Evolutionary conservation across 805 yeast genomes (phyloP), one percentile per base, ranked within the genome.

Genomic region (Sugiyamaella americana): DNA sequence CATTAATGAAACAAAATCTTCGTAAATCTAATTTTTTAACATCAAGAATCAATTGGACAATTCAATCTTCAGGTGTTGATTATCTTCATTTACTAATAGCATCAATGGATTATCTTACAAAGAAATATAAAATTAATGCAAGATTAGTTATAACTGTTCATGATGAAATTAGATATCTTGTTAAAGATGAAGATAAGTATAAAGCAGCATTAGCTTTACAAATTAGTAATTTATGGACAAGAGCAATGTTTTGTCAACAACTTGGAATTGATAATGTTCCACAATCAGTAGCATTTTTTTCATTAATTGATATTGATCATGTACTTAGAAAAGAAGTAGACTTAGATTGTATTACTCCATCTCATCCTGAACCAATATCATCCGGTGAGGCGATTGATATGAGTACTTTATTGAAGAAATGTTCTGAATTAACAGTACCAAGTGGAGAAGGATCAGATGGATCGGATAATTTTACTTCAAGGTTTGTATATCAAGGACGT

Each of bases 41-140:
- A 0, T 87, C 96, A 1, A 68, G 99, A 58, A 82, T 89, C 52
- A 93, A 93, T 59, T 93, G 99, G 99, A 87, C 96, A 0, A 93
- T 93, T 60, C 99, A 93, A 63, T 87, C 96, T 19, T 87, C 96
- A 1, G 99, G 98, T 32, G 99, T 94, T 17, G 98, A 93, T 62
- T 93, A 94, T 59, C 70, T 93, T 44, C 99, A 93, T 62, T 62
- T 93, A 36, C 63, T 93, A 50, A 73, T 91, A 41, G 77, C 87
- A 3, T 78, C 96, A 0, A 89, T 94, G 97, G 85, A 87, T 48
- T 87, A 88, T 57, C 70, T 93, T 55, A 70, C 77, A 36, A 72
- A 77, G 35, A 74, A 72, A 51, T 91, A 79, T 63, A 59, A 69
- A 2, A 68, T 94, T 8, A 75, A 83, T 30, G 95, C 95, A 0